These are phyloP conservation scores for Sclerotinia sclerotiorum DNA, from an alignment of 2,329 filamentous ascomycete genomes.

Conservation along the genomic window DNA sequence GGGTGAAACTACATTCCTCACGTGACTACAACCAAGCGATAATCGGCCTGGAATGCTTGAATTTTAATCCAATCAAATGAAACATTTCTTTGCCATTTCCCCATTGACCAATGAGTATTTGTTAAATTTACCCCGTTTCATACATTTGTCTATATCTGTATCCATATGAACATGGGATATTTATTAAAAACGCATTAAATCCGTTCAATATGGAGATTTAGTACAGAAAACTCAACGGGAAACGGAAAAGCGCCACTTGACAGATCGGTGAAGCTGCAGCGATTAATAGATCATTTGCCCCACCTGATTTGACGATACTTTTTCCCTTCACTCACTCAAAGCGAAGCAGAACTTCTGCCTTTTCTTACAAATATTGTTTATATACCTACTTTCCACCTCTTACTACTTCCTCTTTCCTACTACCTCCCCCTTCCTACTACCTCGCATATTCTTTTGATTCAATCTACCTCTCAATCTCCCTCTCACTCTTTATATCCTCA, in stretches of 20 bases:
- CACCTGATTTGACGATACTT: neutral
- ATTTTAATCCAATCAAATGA: neutral
- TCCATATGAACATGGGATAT: neutral
- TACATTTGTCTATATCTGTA: neutral
- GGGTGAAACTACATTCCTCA: neutral
- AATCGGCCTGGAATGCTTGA: neutral
- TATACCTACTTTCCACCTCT: neutral
- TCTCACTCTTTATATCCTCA: neutral
- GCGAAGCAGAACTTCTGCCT: neutral
- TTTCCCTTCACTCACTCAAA: neutral
- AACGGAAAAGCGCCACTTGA: neutral
- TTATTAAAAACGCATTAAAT: neutral
- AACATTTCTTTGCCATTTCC: neutral
- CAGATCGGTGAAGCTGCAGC: neutral
- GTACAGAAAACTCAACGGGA: neutral
- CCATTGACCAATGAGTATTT: neutral
- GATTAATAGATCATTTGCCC: neutral
- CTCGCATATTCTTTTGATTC: too few relatives aligned
- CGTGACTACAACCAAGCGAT: slow-evolving; percentile 6
- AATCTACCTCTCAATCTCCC: too few relatives aligned
- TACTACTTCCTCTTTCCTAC: too few relatives aligned
- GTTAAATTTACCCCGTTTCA: neutral
- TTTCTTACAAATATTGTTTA: slow-evolving; percentile 3
- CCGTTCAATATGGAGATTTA: neutral
- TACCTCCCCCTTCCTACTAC: too few relatives aligned